phyloP scores from a whole-genome alignment of 345 rosid genomes.

The Salix suchowensis region DNA sequence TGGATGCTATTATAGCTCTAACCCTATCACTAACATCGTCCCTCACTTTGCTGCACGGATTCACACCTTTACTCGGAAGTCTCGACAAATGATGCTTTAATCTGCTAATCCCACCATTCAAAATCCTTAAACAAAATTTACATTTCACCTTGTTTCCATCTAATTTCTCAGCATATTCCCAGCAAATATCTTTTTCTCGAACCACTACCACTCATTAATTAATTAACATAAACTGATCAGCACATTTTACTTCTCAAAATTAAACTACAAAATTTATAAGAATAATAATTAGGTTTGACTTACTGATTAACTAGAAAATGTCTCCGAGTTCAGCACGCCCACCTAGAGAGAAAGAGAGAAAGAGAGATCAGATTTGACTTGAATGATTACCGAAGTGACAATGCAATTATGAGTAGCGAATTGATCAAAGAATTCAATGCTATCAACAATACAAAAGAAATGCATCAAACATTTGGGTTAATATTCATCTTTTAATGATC shows the following conservation, averaged over 20 bases:
- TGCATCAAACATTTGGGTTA: neutral
- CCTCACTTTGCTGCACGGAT: conserved; percentile 78
- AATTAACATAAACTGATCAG: neutral
- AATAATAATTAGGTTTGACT: conserved; percentile 15
- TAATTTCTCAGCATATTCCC: conserved; percentile 88
- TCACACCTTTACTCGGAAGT: conserved; percentile 85
- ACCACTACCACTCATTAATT: conserved; percentile 50
- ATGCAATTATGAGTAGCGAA: neutral
- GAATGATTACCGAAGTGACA: neutral
- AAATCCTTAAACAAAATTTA: conserved; percentile 61
- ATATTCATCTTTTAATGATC: neutral
- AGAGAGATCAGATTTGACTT: too few relatives aligned
- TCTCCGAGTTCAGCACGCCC: neutral
- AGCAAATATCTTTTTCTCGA: conserved; percentile 80
- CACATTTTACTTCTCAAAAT: neutral
- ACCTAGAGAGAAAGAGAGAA: conserved; percentile 1
- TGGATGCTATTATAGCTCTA: conserved; percentile 53
- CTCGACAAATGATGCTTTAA: conserved; percentile 87
- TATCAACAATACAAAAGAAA: neutral
- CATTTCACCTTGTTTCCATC: conserved; percentile 88
- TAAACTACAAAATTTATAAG: neutral
- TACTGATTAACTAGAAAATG: conserved; percentile 20
- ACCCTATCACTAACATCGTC: conserved; percentile 80
- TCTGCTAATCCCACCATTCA: conserved; percentile 88
- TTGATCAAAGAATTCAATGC: neutral